A percentile compares a stretch with the other conserved stretches of the same genome.
These are phyloP conservation scores for Triangularia setosa DNA, from an alignment of 2,329 filamentous ascomycete genomes.

Conservation along the genomic window DNA sequence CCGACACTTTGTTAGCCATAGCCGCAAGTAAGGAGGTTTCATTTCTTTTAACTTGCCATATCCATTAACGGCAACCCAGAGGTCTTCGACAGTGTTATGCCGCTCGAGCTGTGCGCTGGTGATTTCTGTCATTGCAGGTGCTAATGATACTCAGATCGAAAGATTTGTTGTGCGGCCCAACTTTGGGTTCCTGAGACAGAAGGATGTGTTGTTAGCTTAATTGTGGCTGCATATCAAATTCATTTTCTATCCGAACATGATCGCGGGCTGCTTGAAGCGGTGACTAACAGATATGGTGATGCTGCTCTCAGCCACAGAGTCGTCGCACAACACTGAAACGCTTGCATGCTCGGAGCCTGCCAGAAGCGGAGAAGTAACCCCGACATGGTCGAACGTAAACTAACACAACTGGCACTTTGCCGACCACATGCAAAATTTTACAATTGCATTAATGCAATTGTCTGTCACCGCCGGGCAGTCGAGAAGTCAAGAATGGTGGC, in stretches of 20 bases:
- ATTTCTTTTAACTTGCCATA: neutral
- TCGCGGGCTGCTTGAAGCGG: neutral
- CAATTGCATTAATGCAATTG: neutral
- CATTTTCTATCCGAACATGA: neutral
- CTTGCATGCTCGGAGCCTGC: neutral
- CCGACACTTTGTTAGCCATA: no score
- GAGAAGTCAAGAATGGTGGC: no score
- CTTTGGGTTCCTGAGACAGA: no score
- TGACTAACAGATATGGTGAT: neutral
- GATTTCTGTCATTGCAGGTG: neutral
- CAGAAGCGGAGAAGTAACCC: neutral
- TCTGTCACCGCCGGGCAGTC: neutral
- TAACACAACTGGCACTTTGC: no score
- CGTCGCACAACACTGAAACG: neutral
- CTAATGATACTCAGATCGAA: no score
- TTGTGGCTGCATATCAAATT: neutral
- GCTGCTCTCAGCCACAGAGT: neutral
- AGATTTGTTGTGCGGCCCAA: no score
- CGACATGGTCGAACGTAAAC: neutral
- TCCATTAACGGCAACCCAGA: neutral
- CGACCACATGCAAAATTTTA: no score
- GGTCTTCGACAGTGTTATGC: neutral
- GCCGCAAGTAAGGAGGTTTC: no score
- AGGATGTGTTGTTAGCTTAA: neutral
- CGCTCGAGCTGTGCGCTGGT: neutral